These are phyloP conservation scores for Coemansia guatemalensis DNA, from an alignment of 192 early-diverging fungal species.

Conservation along the genomic window DNA sequence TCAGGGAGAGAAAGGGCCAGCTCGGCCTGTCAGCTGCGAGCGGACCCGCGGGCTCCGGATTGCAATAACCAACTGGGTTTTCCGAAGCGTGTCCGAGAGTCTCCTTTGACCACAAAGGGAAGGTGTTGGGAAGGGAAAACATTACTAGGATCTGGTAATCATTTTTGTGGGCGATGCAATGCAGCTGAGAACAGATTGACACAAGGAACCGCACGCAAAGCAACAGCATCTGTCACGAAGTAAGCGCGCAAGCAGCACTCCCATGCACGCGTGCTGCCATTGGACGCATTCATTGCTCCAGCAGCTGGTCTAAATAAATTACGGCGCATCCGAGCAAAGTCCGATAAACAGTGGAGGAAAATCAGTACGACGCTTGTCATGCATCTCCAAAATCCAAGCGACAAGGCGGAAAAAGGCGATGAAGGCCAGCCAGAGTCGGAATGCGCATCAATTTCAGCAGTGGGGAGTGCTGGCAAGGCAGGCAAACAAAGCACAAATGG, in stretches of 20 bases:
- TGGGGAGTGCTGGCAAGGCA: neutral
- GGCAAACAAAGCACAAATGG: neutral
- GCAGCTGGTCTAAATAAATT: too few relatives aligned
- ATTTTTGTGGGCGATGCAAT: neutral
- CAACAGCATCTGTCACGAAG: neutral
- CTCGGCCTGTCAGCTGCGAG: neutral
- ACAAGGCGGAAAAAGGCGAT: too few relatives aligned
- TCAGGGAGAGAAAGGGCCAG: neutral
- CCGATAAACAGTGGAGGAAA: too few relatives aligned
- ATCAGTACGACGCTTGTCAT: too few relatives aligned
- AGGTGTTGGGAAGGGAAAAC: neutral
- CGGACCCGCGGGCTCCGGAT: neutral
- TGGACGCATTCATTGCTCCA: too few relatives aligned
- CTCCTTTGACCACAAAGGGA: neutral
- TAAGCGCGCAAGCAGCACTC: too few relatives aligned
- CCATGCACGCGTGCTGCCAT: too few relatives aligned
- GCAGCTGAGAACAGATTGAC: neutral
- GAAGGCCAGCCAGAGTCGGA: neutral
- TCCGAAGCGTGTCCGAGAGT: neutral
- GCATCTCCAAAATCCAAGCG: too few relatives aligned
- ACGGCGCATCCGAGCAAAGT: too few relatives aligned
- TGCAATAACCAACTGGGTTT: neutral
- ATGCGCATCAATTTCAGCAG: neutral
- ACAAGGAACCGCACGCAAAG: neutral
- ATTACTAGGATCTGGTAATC: neutral